Conservation (phyloP, 192 early-diverging fungal genomes). For the Lobosporangium transversale region DNA sequence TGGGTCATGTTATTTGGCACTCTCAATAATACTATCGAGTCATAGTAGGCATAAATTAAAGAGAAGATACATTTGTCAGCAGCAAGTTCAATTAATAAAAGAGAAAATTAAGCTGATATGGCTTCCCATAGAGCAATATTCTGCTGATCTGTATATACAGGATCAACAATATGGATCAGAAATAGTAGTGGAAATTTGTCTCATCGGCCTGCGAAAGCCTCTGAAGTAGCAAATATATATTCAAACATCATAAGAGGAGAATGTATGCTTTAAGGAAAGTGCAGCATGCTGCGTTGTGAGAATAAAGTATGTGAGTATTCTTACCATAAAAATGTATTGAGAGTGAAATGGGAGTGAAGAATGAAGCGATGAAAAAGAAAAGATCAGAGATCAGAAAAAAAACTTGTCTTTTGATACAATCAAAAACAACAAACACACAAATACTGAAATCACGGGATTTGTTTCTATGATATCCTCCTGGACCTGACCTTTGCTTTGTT, state of each 20-base stretch:
- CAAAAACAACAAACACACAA: neutral
- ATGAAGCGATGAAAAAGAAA: constrained; percentile 1
- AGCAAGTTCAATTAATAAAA: no score
- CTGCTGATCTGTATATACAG: no score
- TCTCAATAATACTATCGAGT: no score
- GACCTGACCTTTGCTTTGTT: neutral
- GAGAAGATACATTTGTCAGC: no score
- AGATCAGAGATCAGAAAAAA: neutral
- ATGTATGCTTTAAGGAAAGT: neutral
- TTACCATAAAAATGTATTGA: neutral
- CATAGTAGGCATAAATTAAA: no score
- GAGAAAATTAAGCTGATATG: no score
- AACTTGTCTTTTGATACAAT: neutral
- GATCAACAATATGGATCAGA: constrained; percentile 18
- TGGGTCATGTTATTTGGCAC: no score
- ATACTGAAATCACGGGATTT: neutral
- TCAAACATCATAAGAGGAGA: constrained; percentile 31
- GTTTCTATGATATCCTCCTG: neutral
- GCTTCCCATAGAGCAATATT: no score
- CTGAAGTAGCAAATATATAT: constrained; percentile 55
- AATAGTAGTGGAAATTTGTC: constrained; percentile 47
- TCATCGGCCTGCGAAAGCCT: constrained; percentile 48
- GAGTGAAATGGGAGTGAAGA: neutral
- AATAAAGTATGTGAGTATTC: neutral
- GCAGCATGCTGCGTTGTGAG: neutral